Percentiles rank a stretch among this genome's conserved stretches.
phyloP scores from a whole-genome alignment of 306 rosid species.

The Vicia villosa region DNA sequence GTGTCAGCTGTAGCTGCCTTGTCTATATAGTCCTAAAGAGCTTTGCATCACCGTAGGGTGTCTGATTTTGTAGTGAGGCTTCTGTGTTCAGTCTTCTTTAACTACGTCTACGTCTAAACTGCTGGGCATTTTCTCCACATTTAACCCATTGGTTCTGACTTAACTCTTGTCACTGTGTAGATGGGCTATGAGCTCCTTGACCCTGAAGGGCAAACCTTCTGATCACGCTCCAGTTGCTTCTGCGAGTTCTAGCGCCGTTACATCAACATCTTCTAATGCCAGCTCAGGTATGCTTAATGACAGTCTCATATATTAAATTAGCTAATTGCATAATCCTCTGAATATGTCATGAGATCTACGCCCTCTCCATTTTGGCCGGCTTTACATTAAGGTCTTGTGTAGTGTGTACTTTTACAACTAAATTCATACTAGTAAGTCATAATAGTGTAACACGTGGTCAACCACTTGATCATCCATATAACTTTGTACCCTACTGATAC shows the following conservation, averaged over 20 bases:
- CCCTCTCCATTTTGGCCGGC: constrained; percentile 17
- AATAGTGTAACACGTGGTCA: constrained; percentile 8
- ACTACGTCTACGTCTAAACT: constrained; percentile 17
- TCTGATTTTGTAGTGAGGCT: background rate
- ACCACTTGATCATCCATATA: constrained; percentile 8
- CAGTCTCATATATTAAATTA: constrained; percentile 12
- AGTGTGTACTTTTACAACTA: constrained; percentile 6
- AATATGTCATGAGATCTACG: constrained; percentile 14
- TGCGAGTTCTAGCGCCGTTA: constrained; percentile 52
- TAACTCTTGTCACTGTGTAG: constrained; percentile 47
- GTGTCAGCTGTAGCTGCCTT: background rate
- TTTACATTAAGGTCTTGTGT: constrained; percentile 21
- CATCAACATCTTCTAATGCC: constrained; percentile 62
- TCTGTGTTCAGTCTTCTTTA: background rate
- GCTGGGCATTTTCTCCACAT: constrained; percentile 24
- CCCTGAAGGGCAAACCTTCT: constrained; percentile 90
- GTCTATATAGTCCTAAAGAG: background rate
- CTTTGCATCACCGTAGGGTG: background rate
- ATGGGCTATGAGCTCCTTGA: constrained; percentile 99
- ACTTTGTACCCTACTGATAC: constrained; percentile 2
- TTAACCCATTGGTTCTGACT: constrained; percentile 25
- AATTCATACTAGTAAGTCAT: background rate
- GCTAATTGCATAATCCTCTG: constrained; percentile 11
- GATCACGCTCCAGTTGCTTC: constrained; percentile 78
- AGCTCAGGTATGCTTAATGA: constrained; percentile 61